Evolutionary conservation across 2,329 filamentous ascomycete species (phyloP).

Genomic region (Aureobasidium sp.): DNA sequence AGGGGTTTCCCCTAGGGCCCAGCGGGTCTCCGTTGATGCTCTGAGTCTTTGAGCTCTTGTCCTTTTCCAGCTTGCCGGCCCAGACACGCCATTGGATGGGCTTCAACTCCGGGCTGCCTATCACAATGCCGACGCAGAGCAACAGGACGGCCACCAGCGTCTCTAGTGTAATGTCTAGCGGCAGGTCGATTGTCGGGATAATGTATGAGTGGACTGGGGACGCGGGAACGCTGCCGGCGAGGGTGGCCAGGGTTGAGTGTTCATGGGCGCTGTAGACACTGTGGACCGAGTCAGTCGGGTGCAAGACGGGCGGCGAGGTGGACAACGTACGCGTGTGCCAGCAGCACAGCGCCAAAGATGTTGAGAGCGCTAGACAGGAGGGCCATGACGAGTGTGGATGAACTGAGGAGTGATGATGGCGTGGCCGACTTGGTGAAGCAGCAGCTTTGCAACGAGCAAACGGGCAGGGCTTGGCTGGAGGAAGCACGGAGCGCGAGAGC

Average conservation of each 20-base stretch:
- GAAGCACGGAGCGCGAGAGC: not conserved
- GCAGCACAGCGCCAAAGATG: constrained; percentile 63
- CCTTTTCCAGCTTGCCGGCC: constrained; percentile 72
- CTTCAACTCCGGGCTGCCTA: constrained; percentile 66
- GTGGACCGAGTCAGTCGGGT: constrained; percentile 16
- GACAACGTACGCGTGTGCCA: constrained; percentile 72
- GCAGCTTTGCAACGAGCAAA: not conserved
- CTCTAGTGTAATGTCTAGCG: constrained; percentile 80
- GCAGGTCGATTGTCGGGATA: constrained; percentile 42
- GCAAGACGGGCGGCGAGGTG: constrained; percentile 14
- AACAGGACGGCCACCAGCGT: constrained; percentile 69
- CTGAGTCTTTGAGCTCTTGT: constrained; percentile 41
- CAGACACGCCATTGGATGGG: constrained; percentile 78
- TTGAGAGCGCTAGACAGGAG: constrained; percentile 64
- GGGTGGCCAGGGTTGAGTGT: constrained; percentile 59
- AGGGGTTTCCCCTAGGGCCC: constrained; percentile 71
- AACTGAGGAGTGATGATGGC: not conserved
- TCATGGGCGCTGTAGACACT: constrained; percentile 97
- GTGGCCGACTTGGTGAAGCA: not conserved
- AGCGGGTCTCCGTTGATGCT: constrained; percentile 43
- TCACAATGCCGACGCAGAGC: constrained; percentile 75
- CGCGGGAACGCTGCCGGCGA: constrained; percentile 34
- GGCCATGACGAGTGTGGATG: constrained; percentile 45
- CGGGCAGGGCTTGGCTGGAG: not conserved
- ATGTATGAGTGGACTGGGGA: constrained; percentile 15